Percentiles rank a stretch among this genome's conserved stretches.
phyloP scores from a whole-genome alignment of 73 alveolate genomes.

The Paramecium biaurelia region DNA sequence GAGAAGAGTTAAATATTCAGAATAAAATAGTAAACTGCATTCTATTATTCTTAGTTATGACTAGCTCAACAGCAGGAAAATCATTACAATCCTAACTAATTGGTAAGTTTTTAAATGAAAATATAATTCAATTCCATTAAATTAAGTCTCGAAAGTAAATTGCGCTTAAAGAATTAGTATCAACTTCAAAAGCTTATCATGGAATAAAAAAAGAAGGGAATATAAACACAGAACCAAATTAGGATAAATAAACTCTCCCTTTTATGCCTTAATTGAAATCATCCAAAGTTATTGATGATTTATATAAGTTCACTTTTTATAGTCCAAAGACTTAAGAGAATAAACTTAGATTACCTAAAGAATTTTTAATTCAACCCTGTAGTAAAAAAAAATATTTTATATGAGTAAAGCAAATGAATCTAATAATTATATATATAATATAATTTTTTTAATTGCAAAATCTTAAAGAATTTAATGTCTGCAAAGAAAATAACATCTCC shows the following conservation, averaged over 20 bases:
- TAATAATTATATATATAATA: not conserved
- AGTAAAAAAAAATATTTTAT: not conserved
- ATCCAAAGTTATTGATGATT: not conserved
- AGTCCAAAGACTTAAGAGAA: not conserved
- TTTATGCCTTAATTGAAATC: not conserved
- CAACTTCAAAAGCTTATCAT: not conserved
- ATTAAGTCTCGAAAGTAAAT: not conserved
- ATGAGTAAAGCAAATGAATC: not conserved
- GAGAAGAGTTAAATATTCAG: not conserved
- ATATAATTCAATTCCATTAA: not conserved
- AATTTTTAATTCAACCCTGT: not conserved
- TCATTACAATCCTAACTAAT: not conserved
- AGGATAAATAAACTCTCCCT: not conserved
- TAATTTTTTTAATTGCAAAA: not conserved
- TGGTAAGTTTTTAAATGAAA: not conserved
- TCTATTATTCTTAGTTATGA: not conserved
- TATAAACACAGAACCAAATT: not conserved
- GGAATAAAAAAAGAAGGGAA: not conserved
- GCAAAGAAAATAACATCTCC: not conserved
- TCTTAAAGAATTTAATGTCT: not conserved
- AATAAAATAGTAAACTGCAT: not conserved
- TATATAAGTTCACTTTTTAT: not conserved
- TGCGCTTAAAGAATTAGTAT: not conserved
- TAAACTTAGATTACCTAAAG: not conserved
- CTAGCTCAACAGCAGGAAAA: not conserved